A percentile compares a stretch with the other conserved stretches of the same genome.
Conservation (phyloP, 257 asterid species). For the Ehretia macrophylla region DNA sequence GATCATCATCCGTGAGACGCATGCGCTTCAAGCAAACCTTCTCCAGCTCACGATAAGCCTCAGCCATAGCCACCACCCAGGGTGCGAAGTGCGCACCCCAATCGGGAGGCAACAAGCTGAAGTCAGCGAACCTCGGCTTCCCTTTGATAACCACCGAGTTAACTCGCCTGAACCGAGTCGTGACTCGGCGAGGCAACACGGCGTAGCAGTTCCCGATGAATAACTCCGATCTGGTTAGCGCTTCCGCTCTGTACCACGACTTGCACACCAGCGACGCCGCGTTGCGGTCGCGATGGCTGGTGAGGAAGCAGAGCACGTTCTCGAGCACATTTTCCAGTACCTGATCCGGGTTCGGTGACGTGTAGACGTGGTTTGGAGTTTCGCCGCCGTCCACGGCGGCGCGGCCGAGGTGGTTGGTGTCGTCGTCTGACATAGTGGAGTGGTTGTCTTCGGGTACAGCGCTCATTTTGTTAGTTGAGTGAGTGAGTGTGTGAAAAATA, state of each 20-base stretch:
- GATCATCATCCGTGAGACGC: slow-evolving; percentile 38
- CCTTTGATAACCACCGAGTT: slow-evolving; percentile 41
- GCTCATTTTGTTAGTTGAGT: slow-evolving; percentile 19
- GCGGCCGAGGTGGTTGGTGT: slow-evolving; percentile 6
- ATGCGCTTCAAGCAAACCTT: slow-evolving; percentile 44
- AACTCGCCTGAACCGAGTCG: slow-evolving; percentile 33
- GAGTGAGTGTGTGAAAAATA: not conserved
- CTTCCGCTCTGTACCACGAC: slow-evolving; percentile 46
- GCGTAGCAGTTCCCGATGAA: slow-evolving; percentile 54
- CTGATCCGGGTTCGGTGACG: slow-evolving; percentile 42
- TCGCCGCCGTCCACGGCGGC: slow-evolving; percentile 2
- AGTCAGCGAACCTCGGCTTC: slow-evolving; percentile 50
- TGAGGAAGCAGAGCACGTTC: slow-evolving; percentile 45
- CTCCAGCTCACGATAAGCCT: slow-evolving; percentile 35
- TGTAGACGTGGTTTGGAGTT: slow-evolving; percentile 1
- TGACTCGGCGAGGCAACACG: slow-evolving; percentile 34
- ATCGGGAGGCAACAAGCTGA: slow-evolving; percentile 38
- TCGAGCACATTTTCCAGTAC: slow-evolving; percentile 48
- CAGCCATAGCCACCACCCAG: slow-evolving; percentile 33
- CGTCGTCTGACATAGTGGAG: slow-evolving; percentile 42
- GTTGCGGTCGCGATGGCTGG: slow-evolving; percentile 45
- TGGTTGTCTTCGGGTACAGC: slow-evolving; percentile 24
- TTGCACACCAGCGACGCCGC: slow-evolving; percentile 48
- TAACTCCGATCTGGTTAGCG: slow-evolving; percentile 52
- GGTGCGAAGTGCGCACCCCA: slow-evolving; percentile 49